phyloP scores from a whole-genome alignment of 176 grass and related monocot genomes.

The Phragmites australis region DNA sequence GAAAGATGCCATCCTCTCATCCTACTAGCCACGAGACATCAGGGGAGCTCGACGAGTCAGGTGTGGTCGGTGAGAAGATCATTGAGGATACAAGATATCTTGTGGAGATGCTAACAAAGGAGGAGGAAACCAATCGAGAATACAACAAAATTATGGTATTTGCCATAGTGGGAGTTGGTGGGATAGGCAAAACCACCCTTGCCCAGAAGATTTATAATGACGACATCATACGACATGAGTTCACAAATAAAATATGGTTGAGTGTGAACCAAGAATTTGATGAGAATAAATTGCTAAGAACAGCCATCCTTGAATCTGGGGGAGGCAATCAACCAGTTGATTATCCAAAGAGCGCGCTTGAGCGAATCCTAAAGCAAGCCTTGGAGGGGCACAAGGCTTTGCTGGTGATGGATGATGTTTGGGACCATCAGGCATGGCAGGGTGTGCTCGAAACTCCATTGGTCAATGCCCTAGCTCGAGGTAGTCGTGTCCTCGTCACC shows the following conservation, averaged over 20 bases:
- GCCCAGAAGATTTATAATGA: constrained; percentile 34
- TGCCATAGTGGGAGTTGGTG: constrained; percentile 30
- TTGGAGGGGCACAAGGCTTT: neutral
- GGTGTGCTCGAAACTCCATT: neutral
- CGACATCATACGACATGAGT: neutral
- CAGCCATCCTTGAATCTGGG: neutral
- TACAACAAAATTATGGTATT: neutral
- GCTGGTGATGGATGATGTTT: constrained; percentile 17
- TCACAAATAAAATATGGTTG: constrained; percentile 21
- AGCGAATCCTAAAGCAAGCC: neutral
- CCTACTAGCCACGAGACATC: neutral
- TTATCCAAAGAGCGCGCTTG: neutral
- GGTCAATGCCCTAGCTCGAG: neutral
- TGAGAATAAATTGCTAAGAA: neutral
- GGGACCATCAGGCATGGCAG: neutral
- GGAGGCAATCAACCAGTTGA: neutral
- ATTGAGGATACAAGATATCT: constrained; percentile 17
- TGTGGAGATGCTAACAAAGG: neutral
- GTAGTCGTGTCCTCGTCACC: constrained; percentile 9
- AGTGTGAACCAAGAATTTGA: constrained; percentile 13
- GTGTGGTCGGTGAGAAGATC: constrained; percentile 1
- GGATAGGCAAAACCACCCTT: constrained; percentile 53
- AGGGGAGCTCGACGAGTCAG: neutral
- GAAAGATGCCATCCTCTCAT: neutral
- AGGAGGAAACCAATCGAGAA: neutral